These are phyloP conservation scores for Castanea mollissima DNA, from an alignment of 306 rosid genomes.

Conservation along the genomic window DNA sequence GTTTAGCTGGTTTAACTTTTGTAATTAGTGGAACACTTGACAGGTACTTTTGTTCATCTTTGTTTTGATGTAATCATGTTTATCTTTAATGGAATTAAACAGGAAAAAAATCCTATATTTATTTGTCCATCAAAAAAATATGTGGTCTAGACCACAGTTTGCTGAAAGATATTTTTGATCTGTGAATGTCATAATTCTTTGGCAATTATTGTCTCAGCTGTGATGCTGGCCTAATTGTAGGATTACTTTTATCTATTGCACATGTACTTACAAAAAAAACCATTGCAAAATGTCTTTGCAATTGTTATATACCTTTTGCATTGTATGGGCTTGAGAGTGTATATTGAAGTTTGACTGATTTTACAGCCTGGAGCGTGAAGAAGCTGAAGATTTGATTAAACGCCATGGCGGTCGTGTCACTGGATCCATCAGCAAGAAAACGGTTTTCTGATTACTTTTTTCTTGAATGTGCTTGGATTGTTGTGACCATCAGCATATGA, in stretches of 20 bases:
- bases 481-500: constrained; percentile 13
- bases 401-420: constrained; percentile 95
- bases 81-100: not conserved
- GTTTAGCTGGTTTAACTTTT: constrained; percentile 82
- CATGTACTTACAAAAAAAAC: too few species aligned
- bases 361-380: constrained; percentile 93
- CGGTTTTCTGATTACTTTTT: constrained; percentile 47
- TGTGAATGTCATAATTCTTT: not conserved
- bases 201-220: not conserved
- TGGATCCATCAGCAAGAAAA: constrained; percentile 95
- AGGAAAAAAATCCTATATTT: not conserved
- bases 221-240: not conserved
- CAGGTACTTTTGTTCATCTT: constrained; percentile 49
- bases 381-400: constrained; percentile 95
- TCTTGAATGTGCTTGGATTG: constrained; percentile 16
- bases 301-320: not conserved
- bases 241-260: not conserved
- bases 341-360: constrained; percentile 14
- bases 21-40: constrained; percentile 98
- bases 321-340: constrained; percentile 17
- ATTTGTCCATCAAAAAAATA: not conserved
- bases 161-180: not conserved
- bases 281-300: not conserved
- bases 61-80: constrained; percentile 1
- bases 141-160: not conserved